phyloP scores from a whole-genome alignment of 2,329 filamentous ascomycete species.

The Pyrenophora seminiperda region DNA sequence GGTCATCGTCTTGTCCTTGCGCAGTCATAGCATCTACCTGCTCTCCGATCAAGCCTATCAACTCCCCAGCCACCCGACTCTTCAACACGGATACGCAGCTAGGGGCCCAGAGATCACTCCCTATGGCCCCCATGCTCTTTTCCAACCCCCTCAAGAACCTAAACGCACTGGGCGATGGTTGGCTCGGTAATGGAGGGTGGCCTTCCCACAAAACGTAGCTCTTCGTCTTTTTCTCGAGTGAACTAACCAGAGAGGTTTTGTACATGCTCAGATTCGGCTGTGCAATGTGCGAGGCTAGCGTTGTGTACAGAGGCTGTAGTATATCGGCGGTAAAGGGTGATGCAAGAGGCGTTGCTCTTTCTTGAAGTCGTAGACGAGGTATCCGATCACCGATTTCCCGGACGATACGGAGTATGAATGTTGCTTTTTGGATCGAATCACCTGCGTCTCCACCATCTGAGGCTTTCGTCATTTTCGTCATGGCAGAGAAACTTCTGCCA shows the following conservation, averaged over 20 bases:
- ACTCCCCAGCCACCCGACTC: conserved; percentile 55
- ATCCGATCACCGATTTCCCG: conserved; percentile 71
- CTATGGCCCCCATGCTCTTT: conserved; percentile 69
- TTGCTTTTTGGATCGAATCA: conserved; percentile 51
- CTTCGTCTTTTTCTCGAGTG: conserved; percentile 57
- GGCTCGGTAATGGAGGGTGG: conserved; percentile 72
- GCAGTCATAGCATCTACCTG: conserved; percentile 44
- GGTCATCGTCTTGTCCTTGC: conserved; percentile 11
- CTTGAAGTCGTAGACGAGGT: conserved; percentile 35
- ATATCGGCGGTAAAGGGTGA: conserved; percentile 54
- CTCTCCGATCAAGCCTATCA: conserved; percentile 49
- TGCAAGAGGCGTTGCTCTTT: conserved; percentile 32
- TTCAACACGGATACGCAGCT: conserved; percentile 69
- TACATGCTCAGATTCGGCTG: conserved; percentile 52
- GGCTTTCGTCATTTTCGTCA: conserved; percentile 60
- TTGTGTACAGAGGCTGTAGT: conserved; percentile 67
- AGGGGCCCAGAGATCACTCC: conserved; percentile 81
- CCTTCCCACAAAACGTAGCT: conserved; percentile 81
- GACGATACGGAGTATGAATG: conserved; percentile 73
- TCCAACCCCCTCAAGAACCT: conserved; percentile 70
- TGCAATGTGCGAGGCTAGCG: conserved; percentile 62
- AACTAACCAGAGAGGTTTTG: conserved; percentile 52
- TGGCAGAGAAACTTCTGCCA: conserved; percentile 58
- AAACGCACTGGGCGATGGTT: conserved; percentile 77
- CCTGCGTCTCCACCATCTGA: conserved; percentile 38